Evolutionary conservation across 805 yeast genomes (phyloP).

Genomic region (Lipomyces mesembrius): DNA sequence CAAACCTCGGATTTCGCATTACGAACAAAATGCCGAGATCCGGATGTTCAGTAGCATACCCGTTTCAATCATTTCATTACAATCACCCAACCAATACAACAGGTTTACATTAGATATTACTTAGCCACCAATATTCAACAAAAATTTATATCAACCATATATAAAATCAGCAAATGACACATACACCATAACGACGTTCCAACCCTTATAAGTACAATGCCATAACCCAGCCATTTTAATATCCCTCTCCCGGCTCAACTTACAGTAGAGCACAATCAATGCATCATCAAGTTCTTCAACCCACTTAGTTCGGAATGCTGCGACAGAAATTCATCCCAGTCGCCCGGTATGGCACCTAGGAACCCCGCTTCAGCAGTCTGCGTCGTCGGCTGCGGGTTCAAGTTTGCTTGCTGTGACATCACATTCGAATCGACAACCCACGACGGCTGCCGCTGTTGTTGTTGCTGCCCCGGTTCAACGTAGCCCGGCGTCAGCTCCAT

Average conservation of each 20-base stretch:
- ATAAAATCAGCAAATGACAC: background rate
- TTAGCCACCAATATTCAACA: background rate
- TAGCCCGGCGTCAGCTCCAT: background rate
- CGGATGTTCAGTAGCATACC: background rate
- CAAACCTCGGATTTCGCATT: no score
- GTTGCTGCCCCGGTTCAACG: background rate
- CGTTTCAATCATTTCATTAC: background rate
- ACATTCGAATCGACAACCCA: background rate
- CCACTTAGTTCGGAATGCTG: constrained; percentile 20
- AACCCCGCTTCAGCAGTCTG: background rate
- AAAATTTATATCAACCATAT: background rate
- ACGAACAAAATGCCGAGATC: no score
- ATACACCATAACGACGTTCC: background rate
- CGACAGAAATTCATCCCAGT: constrained; percentile 33
- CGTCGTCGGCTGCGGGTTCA: background rate
- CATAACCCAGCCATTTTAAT: no score
- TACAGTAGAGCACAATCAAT: constrained; percentile 2
- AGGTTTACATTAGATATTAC: background rate
- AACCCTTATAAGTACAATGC: background rate
- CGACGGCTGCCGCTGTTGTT: constrained; percentile 3
- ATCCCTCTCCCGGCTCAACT: background rate
- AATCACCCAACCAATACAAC: background rate
- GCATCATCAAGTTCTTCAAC: constrained; percentile 18
- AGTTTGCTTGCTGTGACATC: background rate
- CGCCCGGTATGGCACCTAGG: constrained; percentile 20